phyloP scores from a whole-genome alignment of 345 rosid genomes.

The Ailanthus altissimus region DNA sequence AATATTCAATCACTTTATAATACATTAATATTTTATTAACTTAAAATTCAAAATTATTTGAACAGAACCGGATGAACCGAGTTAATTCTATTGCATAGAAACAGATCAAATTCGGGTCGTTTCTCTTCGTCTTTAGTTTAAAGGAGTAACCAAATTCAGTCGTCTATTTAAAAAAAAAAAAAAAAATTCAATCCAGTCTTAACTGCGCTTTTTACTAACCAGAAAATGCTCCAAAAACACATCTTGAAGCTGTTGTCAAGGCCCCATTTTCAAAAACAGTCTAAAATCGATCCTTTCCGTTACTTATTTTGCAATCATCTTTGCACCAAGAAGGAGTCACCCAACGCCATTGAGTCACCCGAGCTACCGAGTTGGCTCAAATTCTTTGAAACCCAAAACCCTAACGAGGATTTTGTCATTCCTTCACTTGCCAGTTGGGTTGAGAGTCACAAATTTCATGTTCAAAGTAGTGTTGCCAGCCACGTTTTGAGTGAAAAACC shows the following conservation, averaged over 20 bases:
- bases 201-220: neutral
- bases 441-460: conserved; percentile 31
- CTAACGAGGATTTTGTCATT: conserved; percentile 68
- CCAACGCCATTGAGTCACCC: conserved; percentile 50
- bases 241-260: conserved; percentile 12
- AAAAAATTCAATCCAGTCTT: neutral
- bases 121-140: neutral
- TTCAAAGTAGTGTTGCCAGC: conserved; percentile 15
- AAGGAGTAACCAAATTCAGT: neutral
- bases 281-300: conserved; percentile 18
- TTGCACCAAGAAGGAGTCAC: conserved; percentile 26
- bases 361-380: conserved; percentile 73
- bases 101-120: neutral
- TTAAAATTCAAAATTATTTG: no score
- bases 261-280: conserved; percentile 15
- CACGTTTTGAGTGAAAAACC: conserved; percentile 20
- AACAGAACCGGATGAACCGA: conserved; percentile 1
- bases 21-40: no score
- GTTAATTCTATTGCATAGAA: neutral
- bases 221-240: conserved; percentile 29
- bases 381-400: conserved; percentile 29
- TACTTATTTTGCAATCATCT: conserved; percentile 25
- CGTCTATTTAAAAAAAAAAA: no score
- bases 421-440: conserved; percentile 75
- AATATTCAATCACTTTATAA: no score